A percentile compares a stretch with the other conserved stretches of the same genome.
Conservation (phyloP, 768 basidiomycete genomes). For the Pulveroboletus sp. region DNA sequence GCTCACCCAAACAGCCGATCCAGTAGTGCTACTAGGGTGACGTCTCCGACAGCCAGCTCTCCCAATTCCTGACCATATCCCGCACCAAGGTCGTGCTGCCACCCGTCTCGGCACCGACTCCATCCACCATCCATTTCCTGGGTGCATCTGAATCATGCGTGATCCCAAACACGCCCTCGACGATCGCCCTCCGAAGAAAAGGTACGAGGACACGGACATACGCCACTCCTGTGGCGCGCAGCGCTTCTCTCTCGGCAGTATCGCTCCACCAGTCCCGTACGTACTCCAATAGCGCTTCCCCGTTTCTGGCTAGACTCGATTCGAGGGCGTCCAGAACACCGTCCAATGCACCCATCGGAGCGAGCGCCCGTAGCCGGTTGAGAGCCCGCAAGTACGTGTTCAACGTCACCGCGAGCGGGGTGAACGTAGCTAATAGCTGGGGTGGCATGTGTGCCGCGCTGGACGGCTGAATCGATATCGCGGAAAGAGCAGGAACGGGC, state of each 20-base stretch:
- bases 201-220: constrained; percentile 64
- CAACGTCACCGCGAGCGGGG: constrained; percentile 66
- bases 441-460: constrained; percentile 62
- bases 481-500: constrained; percentile 24
- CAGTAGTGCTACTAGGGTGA: not conserved
- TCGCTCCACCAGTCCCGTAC: constrained; percentile 35
- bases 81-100: constrained; percentile 3
- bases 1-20: not conserved
- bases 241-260: constrained; percentile 31
- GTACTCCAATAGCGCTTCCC: constrained; percentile 45
- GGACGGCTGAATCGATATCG: constrained; percentile 18
- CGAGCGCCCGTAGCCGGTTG: constrained; percentile 78
- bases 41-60: constrained; percentile 25
- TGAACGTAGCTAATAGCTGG: constrained; percentile 63
- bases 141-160: constrained; percentile 14
- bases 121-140: not conserved
- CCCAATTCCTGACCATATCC: constrained; percentile 22
- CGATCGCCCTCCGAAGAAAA: constrained; percentile 62
- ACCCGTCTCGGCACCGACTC: not conserved
- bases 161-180: constrained; percentile 68
- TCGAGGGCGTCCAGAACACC: constrained; percentile 52
- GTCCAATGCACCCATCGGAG: constrained; percentile 55
- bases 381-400: constrained; percentile 71
- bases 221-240: constrained; percentile 49
- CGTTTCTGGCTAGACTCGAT: constrained; percentile 42